Percentiles rank a stretch among this genome's conserved stretches.
These are phyloP conservation scores for Debaryomyces psychrophilus DNA, from an alignment of 1,139 yeast species.

Conservation along the genomic window DNA sequence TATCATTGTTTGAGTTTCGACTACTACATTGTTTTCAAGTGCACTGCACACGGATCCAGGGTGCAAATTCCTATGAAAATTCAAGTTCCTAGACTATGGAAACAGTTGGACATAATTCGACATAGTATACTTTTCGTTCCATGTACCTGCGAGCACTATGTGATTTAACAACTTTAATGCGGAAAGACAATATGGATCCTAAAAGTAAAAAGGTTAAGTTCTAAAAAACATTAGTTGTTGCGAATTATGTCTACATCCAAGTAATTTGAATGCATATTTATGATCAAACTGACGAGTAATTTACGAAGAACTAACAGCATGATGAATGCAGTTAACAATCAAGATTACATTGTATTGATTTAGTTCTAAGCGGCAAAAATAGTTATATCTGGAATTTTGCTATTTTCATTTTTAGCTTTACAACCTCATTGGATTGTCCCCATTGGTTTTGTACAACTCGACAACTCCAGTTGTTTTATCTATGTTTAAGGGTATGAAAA, in stretches of 20 bases:
- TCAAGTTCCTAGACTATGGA: slow-evolving; percentile 12
- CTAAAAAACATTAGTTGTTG: slow-evolving; percentile 31
- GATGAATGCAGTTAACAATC: slow-evolving; percentile 15
- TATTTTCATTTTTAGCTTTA: slow-evolving; percentile 30
- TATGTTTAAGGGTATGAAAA: slow-evolving; percentile 19
- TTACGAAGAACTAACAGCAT: slow-evolving; percentile 19
- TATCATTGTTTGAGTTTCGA: slow-evolving; percentile 9
- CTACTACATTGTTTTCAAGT: slow-evolving; percentile 11
- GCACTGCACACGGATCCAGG: not conserved
- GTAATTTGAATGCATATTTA: slow-evolving; percentile 31
- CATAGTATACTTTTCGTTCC: slow-evolving; percentile 10
- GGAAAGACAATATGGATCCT: not conserved
- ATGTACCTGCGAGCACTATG: slow-evolving; percentile 8
- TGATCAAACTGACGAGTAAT: slow-evolving; percentile 13
- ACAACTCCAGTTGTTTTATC: slow-evolving; percentile 20
- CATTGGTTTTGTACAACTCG: slow-evolving; percentile 25
- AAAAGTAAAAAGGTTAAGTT: slow-evolving; percentile 17
- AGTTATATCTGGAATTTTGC: slow-evolving; percentile 24
- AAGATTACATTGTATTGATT: not conserved
- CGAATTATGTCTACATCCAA: slow-evolving; percentile 37
- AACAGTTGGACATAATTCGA: slow-evolving; percentile 10
- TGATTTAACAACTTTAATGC: slow-evolving; percentile 5
- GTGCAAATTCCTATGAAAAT: not conserved
- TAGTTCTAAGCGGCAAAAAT: slow-evolving; percentile 18
- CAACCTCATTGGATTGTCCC: slow-evolving; percentile 33